Evolutionary conservation across 2,329 filamentous ascomycete genomes (phyloP), one percentile per base, ranked within the genome.

Genomic region (Seiridium cupressi): DNA sequence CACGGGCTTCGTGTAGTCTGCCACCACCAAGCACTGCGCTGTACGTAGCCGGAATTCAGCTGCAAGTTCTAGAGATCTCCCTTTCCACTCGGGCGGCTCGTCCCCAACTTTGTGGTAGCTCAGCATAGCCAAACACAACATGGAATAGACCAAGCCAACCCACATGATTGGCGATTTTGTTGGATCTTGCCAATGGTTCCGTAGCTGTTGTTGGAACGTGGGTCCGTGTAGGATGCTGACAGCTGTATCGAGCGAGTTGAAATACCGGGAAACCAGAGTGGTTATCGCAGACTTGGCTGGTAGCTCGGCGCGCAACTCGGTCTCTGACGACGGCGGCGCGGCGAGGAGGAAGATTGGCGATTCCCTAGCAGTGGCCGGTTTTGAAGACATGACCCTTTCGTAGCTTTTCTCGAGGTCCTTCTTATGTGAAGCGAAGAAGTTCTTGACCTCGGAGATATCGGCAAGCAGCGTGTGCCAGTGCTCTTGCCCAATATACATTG

Each of bases 371-470:
- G 79, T 77, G 35, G 78, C 77, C 13, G 88, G 82, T 68, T 90
- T 92, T 44, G 86, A 86, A 49, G 86, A 85, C 71, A 89, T 84
- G 56, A 96, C 87, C 67, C 87, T 89, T 67, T 91, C 87, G 66
- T 92, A 87, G 67, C 93, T 93, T 61, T 88, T 88, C 71, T 96
- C 92, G 61, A 94, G 83, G 65, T 97, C 93, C 70, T 95, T 93
- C 73, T 95, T 96, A 76, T 97, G 92, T 42, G 84, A 86, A 18
- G 79, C 77, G 69, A 96, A 98, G 76, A 95, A 97, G 66, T 89
- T 93, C 72, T 94, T 96, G 34, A 99, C 94, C 77, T 99, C 95
- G 8, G 91, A 83, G 64, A 99, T 95, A 74, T 93, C 91, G 66
- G 86, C 82, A 58, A 96, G 77, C 57, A 96, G 86, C 44, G 89